A percentile compares a stretch with the other conserved stretches of the same genome.
Evolutionary conservation across 257 asterid genomes (phyloP).

Genomic region (Catharanthus roseus): DNA sequence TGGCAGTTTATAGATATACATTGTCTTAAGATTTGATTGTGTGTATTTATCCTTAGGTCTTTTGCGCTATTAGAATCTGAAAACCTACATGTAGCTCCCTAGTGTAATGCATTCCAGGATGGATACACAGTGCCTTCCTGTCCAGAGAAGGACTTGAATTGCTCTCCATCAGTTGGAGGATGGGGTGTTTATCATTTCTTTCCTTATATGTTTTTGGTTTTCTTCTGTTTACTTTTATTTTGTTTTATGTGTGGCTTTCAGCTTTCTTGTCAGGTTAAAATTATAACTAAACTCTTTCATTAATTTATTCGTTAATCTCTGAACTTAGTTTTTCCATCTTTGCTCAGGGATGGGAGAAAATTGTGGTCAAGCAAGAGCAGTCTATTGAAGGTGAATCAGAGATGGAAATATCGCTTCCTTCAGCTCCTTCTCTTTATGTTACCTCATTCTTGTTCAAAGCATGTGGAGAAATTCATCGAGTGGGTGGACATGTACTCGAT

Average conservation of each 20-base stretch:
- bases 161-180: not conserved
- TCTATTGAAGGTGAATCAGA: constrained; percentile 63
- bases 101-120: not conserved
- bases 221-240: not conserved
- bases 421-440: constrained; percentile 86
- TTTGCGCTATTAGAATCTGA: too few relatives aligned
- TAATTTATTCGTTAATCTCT: constrained; percentile 16
- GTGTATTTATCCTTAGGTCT: too few relatives aligned
- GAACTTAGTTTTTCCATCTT: constrained; percentile 17
- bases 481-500: constrained; percentile 95
- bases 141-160: not conserved
- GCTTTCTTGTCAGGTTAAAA: not conserved
- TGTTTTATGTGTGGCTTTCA: not conserved
- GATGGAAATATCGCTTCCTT: constrained; percentile 87
- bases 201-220: not conserved
- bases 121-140: not conserved
- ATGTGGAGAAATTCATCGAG: constrained; percentile 92
- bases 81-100: too few relatives aligned
- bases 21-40: not conserved
- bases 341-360: constrained; percentile 98
- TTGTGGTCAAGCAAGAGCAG: constrained; percentile 75
- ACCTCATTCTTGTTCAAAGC: constrained; percentile 74
- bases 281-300: not conserved
- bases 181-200: not conserved
- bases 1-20: not conserved